Base-by-base conservation (phyloP, 2,329 filamentous ascomycete species). In the Davidsoniella eucalypti region DNA sequence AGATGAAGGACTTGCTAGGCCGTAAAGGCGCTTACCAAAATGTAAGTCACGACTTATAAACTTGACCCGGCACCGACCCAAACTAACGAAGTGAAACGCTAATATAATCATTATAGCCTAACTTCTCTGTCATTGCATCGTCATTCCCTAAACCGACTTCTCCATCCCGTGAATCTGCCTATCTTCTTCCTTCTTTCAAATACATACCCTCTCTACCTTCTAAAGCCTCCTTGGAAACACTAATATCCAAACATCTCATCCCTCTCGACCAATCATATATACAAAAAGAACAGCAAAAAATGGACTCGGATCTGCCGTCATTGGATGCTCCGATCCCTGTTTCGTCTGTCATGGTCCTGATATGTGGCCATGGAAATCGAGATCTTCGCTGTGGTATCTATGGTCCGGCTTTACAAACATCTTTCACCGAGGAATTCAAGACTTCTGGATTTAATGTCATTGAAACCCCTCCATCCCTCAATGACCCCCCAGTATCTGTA, bases 311-410 rank as follows among this genome's bases (percentile, higher is more conserved):
- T 72, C 72, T 0, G 67, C 75, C 40, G 73, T 80, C 56, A 67
- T 68, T 42, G 75, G 78, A 58, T 63, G 69, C 1, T 61, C 70
- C 47, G 65, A 68, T 67, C 57, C 78, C 70, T 64, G 71, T 73
- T 84, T 7, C 60, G 73, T 14, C 81, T 54, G 70, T 87, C 4
- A 58, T 85, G n/a, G 76, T 98, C 26, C 67, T 96, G 17, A 82
- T 95, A 41, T 98, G 92, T 60, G 87, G 87, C 0, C 92, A 98
- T 58, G 83, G 82, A 12, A 79, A 80, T 2, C 72, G 92, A 9
- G 92, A 98, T 61, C 68, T 71, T 58, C 74, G 92, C 47, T 98
- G 92, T 59, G 90, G 92, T 0, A 66, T 85, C 18, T 70, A 90
- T 55, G 88, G 86, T 0, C 87, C 87, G 0, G 65, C 86, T 1